Conservation (phyloP, 2,329 filamentous ascomycete genomes). For the Cryphonectria radicalis region DNA sequence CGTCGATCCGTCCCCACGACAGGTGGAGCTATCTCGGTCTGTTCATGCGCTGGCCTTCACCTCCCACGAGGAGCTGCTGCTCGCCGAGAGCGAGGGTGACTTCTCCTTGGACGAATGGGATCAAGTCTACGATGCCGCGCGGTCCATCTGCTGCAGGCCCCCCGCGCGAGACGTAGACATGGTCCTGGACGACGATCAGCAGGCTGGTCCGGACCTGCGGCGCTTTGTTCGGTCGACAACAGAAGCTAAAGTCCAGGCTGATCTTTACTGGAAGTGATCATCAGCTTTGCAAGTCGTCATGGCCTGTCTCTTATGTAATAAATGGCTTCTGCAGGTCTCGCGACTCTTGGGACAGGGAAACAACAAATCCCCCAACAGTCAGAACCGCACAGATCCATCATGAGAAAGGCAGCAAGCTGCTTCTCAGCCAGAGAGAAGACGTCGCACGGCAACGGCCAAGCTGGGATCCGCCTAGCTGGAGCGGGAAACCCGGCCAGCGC, state of each 20-base stretch:
- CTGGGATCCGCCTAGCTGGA: background rate
- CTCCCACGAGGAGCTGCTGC: constrained; percentile 71
- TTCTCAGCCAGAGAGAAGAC: background rate
- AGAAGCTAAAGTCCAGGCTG: constrained; percentile 56
- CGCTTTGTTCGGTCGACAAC: constrained; percentile 66
- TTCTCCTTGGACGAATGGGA: constrained; percentile 82
- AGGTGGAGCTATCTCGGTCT: constrained; percentile 67
- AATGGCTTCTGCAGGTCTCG: background rate
- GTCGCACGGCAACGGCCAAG: background rate
- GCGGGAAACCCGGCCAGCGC: background rate
- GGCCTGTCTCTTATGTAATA: background rate
- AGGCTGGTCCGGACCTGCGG: constrained; percentile 55
- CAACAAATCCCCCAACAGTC: too few relatives aligned
- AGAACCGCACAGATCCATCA: background rate
- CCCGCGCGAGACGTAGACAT: constrained; percentile 44
- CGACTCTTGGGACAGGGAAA: background rate
- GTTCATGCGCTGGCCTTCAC: constrained; percentile 85
- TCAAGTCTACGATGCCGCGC: constrained; percentile 66
- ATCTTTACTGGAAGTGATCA: constrained; percentile 63
- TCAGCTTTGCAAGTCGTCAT: background rate
- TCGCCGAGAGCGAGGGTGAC: constrained; percentile 80
- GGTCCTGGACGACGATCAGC: constrained; percentile 48
- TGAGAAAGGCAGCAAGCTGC: background rate
- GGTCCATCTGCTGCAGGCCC: constrained; percentile 63
- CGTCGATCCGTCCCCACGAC: constrained; percentile 64